Conservation (phyloP, 331 rosid species). For the Prunus yedoensis region DNA sequence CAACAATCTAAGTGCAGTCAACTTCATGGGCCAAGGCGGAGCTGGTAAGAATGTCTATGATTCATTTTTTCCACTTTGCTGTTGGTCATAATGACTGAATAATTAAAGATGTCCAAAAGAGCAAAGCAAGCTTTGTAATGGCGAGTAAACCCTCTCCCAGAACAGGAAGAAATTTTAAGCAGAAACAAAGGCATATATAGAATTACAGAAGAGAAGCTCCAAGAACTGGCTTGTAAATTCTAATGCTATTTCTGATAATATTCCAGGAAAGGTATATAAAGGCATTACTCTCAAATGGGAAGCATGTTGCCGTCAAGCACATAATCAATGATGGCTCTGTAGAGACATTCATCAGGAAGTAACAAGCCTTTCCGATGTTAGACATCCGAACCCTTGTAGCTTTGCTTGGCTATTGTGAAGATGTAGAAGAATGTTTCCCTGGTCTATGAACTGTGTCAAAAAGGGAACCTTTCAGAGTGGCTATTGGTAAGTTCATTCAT, state of each 20-base stretch:
- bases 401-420: conserved; percentile 48
- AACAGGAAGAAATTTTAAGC: no score
- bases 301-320: conserved; percentile 60
- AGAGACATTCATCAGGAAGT: conserved; percentile 60
- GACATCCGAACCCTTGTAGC: conserved; percentile 59
- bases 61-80: no score
- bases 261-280: conserved; percentile 56
- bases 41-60: conserved; percentile 42
- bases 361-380: conserved; percentile 58
- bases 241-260: background rate
- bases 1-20: conserved; percentile 37
- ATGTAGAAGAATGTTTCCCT: conserved; percentile 56
- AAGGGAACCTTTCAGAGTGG: conserved; percentile 71
- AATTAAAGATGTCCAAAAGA: background rate
- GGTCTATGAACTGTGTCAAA: conserved; percentile 62
- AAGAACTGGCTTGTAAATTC: background rate
- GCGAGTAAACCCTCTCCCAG: no score
- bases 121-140: no score
- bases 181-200: no score
- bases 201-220: no score
- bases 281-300: conserved; percentile 53
- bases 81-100: background rate
- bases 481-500: conserved; percentile 43
- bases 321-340: conserved; percentile 48
- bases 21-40: conserved; percentile 63